Percentiles rank a stretch among this genome's conserved stretches.
Evolutionary conservation across 1,139 yeast genomes (phyloP).

Genomic region (Pichia sp.): DNA sequence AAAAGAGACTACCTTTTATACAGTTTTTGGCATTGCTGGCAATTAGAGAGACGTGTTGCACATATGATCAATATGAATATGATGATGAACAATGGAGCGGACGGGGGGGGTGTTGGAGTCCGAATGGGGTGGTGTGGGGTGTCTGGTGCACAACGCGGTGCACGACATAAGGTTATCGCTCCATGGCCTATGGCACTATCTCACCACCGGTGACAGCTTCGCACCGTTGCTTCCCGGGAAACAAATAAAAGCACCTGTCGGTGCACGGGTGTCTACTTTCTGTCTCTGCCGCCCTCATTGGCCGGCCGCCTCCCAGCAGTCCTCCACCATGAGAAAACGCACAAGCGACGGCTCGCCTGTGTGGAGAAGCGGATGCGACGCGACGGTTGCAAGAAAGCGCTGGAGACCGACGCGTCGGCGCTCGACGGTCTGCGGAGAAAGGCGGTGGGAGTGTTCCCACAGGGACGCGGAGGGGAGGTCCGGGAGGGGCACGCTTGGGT

Average conservation of each 20-base stretch:
- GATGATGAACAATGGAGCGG: too few species aligned
- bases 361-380: constrained; percentile 90
- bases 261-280: too few species aligned
- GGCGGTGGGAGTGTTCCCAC: constrained; percentile 43
- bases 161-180: too few species aligned
- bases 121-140: neutral
- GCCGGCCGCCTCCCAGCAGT: constrained; percentile 59
- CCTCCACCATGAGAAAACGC: constrained; percentile 83
- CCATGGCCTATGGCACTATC: too few species aligned
- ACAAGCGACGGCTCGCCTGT: constrained; percentile 80
- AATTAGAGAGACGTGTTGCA: too few species aligned
- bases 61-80: too few species aligned
- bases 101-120: neutral
- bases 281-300: too few species aligned
- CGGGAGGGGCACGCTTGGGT: neutral
- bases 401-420: constrained; percentile 80
- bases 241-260: too few species aligned
- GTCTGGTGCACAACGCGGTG: too few species aligned
- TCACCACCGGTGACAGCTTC: too few species aligned
- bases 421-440: constrained; percentile 79
- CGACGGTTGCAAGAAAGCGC: constrained; percentile 69
- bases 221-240: too few species aligned
- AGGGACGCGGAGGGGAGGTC: neutral
- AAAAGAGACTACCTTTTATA: constrained; percentile 4
- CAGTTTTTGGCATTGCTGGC: too few species aligned